Evolutionary conservation across 2,329 filamentous ascomycete species (phyloP).

Genomic region (Trichoderma semiorbis): DNA sequence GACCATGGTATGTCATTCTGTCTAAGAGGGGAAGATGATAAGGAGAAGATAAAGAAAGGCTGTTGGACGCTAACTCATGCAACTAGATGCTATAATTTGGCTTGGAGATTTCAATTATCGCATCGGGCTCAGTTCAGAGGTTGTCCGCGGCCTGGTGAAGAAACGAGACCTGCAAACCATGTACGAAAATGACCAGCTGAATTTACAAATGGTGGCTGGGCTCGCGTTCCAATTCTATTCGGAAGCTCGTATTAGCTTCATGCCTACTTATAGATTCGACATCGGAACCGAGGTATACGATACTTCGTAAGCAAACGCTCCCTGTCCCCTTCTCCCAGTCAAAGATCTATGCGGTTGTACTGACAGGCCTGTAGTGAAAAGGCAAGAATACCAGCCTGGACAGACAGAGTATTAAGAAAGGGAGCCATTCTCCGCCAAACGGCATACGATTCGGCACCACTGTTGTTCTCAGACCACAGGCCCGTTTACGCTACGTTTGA

Average conservation of each 20-base stretch:
- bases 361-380: constrained; percentile 64
- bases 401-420: constrained; percentile 86
- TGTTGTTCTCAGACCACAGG: constrained; percentile 92
- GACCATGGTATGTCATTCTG: constrained; percentile 65
- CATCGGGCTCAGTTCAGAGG: constrained; percentile 78
- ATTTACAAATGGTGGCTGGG: constrained; percentile 93
- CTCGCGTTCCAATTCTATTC: constrained; percentile 88
- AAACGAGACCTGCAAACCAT: constrained; percentile 70
- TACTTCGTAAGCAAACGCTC: constrained; percentile 62
- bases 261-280: constrained; percentile 95
- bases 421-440: constrained; percentile 79
- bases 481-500: constrained; percentile 90
- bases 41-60: not conserved
- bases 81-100: constrained; percentile 74
- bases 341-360: not conserved
- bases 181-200: constrained; percentile 92
- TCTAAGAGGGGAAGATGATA: not conserved
- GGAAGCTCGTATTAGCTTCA: constrained; percentile 81
- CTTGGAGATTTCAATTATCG: constrained; percentile 98
- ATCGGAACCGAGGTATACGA: constrained; percentile 86
- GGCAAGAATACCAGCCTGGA: constrained; percentile 93
- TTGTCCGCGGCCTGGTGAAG: constrained; percentile 70
- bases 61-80: not conserved
- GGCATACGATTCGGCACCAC: constrained; percentile 75
- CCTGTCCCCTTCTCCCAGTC: no score